Base-by-base conservation (phyloP, 768 basidiomycete species). In the Boletus sensibilis region DNA sequence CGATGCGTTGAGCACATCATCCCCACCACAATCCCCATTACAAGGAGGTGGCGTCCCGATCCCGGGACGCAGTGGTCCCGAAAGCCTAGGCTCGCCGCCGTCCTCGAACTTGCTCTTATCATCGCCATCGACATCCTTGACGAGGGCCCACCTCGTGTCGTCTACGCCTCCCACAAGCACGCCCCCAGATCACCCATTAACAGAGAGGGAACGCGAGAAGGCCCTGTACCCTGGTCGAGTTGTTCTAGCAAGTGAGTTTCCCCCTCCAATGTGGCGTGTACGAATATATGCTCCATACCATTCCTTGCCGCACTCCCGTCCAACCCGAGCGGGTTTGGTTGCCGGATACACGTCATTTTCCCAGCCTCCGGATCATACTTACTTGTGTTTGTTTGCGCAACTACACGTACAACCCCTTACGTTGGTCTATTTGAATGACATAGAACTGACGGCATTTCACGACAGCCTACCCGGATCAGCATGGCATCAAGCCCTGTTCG, bases 381-480 rank as follows among this genome's bases (percentile, higher is more conserved):
- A 42, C 50, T 35, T 49, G 21, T 29, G 34, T 18, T 14, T 27
- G 16, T 33, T 62, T 18, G 62, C 43, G 33, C 50, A 38, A 60
- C 55, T 25, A 51, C 45, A 50, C 52, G 41, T 43, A 61, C 45
- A 42, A 18, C 50, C 43, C 45, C 53, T 40, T 40, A 34, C n/a
- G 40, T 55, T 35, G 45, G 49, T 54, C 31, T 43, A 38, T 38
- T 58, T 29, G 44, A 31, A 47, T 59, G 44, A 48, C 43, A 23
- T 27, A 39, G 11, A 23, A 43, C 63, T 65, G 44, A 66, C 58
- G 45, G 34, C 39, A 52, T 31, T 43, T 16, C n/a, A 6, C 37
- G 23, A 50, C 58, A 82, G 78, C 93, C 2, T 96, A 97, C 70
- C 94, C 95, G n/a, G 90, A 90, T 65, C 94, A 97, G 66, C 86